Percentiles rank a stretch among this genome's conserved stretches.
Evolutionary conservation across 768 basidiomycete genomes (phyloP).

Genomic region (Ramaria sp.): DNA sequence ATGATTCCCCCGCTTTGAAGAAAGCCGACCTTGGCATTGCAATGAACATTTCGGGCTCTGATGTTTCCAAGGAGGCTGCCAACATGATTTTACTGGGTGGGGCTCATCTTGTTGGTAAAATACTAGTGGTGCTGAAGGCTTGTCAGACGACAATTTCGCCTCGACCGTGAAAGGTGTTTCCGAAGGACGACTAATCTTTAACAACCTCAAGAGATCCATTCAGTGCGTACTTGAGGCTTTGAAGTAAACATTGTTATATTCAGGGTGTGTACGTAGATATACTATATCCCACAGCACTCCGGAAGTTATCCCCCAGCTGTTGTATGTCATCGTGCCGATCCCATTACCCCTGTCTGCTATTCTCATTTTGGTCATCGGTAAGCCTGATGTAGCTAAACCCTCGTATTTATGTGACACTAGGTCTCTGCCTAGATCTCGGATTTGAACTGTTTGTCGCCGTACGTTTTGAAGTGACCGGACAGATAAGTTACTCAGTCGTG

Average conservation of each 20-base stretch:
- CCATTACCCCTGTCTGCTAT: slow-evolving; percentile 60
- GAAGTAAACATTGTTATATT: neutral
- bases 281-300: slow-evolving; percentile 59
- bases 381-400: slow-evolving; percentile 10
- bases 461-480: slow-evolving; percentile 15
- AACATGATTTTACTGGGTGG: slow-evolving; percentile 62
- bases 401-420: neutral
- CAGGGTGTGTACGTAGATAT: slow-evolving; percentile 28
- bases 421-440: slow-evolving; percentile 42
- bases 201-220: slow-evolving; percentile 61
- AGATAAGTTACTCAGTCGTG: neutral
- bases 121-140: neutral
- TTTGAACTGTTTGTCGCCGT: slow-evolving; percentile 61
- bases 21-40: slow-evolving; percentile 66
- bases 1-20: slow-evolving; percentile 62
- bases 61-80: slow-evolving; percentile 65
- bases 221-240: slow-evolving; percentile 29
- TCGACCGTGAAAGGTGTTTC: slow-evolving; percentile 63
- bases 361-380: slow-evolving; percentile 60
- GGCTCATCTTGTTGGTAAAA: slow-evolving; percentile 1
- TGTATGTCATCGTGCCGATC: slow-evolving; percentile 60
- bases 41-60: slow-evolving; percentile 67
- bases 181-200: slow-evolving; percentile 60
- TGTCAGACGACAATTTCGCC: slow-evolving; percentile 57
- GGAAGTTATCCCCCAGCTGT: slow-evolving; percentile 57